Evolutionary conservation across 1,284 basidiomycete species (phyloP), one percentile per base, ranked within the genome.

Genomic region (Cryptococcus jaspeensis): DNA sequence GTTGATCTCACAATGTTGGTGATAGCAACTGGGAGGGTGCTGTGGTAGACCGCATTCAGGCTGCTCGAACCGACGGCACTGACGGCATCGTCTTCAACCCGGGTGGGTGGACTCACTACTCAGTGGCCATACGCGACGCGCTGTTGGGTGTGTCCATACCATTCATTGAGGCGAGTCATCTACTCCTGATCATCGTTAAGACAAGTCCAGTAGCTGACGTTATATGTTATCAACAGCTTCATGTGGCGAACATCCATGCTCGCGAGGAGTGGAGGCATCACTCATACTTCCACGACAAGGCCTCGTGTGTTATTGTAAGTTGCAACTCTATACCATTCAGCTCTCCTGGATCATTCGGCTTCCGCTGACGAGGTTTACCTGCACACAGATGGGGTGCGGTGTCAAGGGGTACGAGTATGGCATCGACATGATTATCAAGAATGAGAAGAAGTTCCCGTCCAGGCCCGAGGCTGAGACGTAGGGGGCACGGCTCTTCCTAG

Each of bases 1-100:
- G 41, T 32, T 28, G 22, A 25, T 28, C 52, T 54, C 49, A 55
- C 49, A 62, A 32, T 32, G 28, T 9, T 9, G 70, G 50, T n/a
- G n/a, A n/a, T 70, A 66, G 69, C 13, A 77, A 78, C 50, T 69
- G 66, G 59, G 75, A 78, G 50, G 76, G 76, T 7, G 69, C 67
- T 0, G 55, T 76, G 12, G 53, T 78, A 16, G 75, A 77, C 50
- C 65, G 73, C 0, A 72, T 78, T 48, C 76, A 78, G 48, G 56
- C 58, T 15, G 69, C 69, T 2, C 25, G 65, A 22, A 64, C 59
- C 2, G 67, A 71, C 23, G 69, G 67, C 8, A 63, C 62, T 2
- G 65, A 71, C 39, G 69, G 60, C 9, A 71, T 71, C 55, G 60
- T 78, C 12, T 67, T 78, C 56, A 78, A 78, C 45, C 67, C 75